phyloP scores from a whole-genome alignment of 2,329 filamentous ascomycete genomes.

The Penicillium sp. region DNA sequence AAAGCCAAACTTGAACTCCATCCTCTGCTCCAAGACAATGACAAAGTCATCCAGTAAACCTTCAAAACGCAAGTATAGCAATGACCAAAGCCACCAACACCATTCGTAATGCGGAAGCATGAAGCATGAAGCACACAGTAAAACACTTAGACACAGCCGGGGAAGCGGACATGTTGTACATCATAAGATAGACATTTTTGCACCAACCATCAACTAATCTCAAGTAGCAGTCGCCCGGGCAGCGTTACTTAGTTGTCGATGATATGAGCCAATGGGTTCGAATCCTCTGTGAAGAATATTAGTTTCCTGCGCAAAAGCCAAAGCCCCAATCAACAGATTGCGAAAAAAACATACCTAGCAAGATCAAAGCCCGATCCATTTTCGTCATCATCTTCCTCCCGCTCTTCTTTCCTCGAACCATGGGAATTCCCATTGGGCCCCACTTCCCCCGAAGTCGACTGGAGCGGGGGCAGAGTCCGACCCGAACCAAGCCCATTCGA shows the following conservation, averaged over 20 bases:
- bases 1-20: constrained; percentile 14
- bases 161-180: constrained; percentile 18
- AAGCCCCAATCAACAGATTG: too few relatives aligned
- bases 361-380: constrained; percentile 48
- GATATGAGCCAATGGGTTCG: constrained; percentile 50
- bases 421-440: constrained; percentile 14
- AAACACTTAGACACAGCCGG: constrained; percentile 10
- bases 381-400: constrained; percentile 43
- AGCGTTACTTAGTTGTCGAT: constrained; percentile 44
- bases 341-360: constrained; percentile 40
- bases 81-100: constrained; percentile 16
- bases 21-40: constrained; percentile 4
- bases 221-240: constrained; percentile 37
- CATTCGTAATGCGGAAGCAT: constrained; percentile 19
- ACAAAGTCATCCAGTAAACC: constrained; percentile 8
- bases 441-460: constrained; percentile 31
- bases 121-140: constrained; percentile 2
- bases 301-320: background rate
- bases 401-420: constrained; percentile 32
- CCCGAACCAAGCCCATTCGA: constrained; percentile 33
- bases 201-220: background rate
- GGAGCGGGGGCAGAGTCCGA: constrained; percentile 33
- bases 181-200: background rate
- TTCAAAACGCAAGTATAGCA: constrained; percentile 1
- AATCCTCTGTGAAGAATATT: constrained; percentile 40